Conservation (phyloP, 2,329 filamentous ascomycete genomes). For the Chlorencoelia australis region DNA sequence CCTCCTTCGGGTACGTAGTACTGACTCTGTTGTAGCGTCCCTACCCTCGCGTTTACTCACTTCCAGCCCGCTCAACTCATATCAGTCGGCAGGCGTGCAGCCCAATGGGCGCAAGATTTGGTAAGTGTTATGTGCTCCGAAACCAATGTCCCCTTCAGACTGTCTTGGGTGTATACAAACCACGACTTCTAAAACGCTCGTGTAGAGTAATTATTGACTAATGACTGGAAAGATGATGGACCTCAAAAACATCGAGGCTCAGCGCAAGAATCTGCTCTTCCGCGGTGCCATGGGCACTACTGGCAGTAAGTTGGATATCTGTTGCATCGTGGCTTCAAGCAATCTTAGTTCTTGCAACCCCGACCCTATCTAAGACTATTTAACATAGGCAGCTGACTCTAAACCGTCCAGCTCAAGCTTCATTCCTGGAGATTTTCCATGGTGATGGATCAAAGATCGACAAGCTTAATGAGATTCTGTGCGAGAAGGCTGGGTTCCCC, state of each 20-base stretch:
- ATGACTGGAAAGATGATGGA: too few relatives aligned
- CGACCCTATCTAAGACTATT: neutral
- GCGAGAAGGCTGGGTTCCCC: constrained; percentile 44
- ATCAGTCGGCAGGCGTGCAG: constrained; percentile 35
- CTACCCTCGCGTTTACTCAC: constrained; percentile 70
- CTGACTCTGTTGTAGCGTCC: too few relatives aligned
- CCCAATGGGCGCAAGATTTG: constrained; percentile 65
- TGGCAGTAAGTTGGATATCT: constrained; percentile 4
- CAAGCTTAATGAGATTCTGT: constrained; percentile 44
- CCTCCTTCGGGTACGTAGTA: too few relatives aligned
- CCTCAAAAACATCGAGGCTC: constrained; percentile 60
- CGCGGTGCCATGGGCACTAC: constrained; percentile 57
- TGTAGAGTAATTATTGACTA: too few relatives aligned
- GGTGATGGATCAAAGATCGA: constrained; percentile 42
- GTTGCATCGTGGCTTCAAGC: neutral
- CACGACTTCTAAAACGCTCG: too few relatives aligned
- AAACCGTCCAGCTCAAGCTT: constrained; percentile 24
- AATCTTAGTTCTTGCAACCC: constrained; percentile 1
- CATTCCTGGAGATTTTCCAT: constrained; percentile 36
- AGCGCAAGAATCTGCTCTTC: constrained; percentile 60
- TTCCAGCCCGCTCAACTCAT: constrained; percentile 47
- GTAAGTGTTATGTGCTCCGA: too few relatives aligned
- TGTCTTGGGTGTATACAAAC: too few relatives aligned
- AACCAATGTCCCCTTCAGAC: too few relatives aligned
- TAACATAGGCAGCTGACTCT: neutral